These are phyloP conservation scores for Sclerotiophoma versabilis DNA, from an alignment of 2,329 filamentous ascomycete genomes.

Conservation along the genomic window DNA sequence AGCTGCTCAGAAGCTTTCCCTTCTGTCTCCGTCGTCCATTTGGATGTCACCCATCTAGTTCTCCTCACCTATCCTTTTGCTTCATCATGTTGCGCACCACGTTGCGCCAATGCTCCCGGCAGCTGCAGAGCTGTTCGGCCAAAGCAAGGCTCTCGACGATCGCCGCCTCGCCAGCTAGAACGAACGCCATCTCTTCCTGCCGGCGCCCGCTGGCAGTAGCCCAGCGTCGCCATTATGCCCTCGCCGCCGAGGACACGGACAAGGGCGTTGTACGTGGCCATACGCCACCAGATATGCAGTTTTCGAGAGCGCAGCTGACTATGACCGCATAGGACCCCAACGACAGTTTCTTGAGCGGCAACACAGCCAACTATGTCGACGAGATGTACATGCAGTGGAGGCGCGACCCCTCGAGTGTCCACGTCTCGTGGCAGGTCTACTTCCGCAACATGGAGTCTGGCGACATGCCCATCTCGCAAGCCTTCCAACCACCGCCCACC, in stretches of 20 bases:
- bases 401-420: slow-evolving; percentile 88
- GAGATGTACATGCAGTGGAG: slow-evolving; percentile 99
- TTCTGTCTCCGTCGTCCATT: slow-evolving; percentile 32
- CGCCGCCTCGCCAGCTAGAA: slow-evolving; percentile 47
- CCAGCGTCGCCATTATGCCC: slow-evolving; percentile 64
- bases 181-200: slow-evolving; percentile 55
- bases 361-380: slow-evolving; percentile 98
- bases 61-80: slow-evolving; percentile 25
- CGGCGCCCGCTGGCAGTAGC: slow-evolving; percentile 55
- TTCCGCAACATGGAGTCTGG: slow-evolving; percentile 99
- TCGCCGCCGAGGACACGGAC: slow-evolving; percentile 64
- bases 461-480: slow-evolving; percentile 96
- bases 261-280: slow-evolving; percentile 65
- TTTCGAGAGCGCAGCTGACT: slow-evolving; percentile 30
- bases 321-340: slow-evolving; percentile 71
- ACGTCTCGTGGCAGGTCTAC: slow-evolving; percentile 98
- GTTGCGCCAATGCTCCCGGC: slow-evolving; percentile 69
- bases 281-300: slow-evolving; percentile 6
- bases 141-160: slow-evolving; percentile 54
- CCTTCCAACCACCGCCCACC: slow-evolving; percentile 93
- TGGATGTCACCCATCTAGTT: slow-evolving; percentile 41
- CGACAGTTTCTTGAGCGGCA: slow-evolving; percentile 96
- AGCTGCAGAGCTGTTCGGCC: slow-evolving; percentile 64
- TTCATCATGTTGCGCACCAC: slow-evolving; percentile 75
- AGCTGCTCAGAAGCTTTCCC: slow-evolving; percentile 24